Conservation (phyloP, 768 basidiomycete species). For the Epithele typhae region DNA sequence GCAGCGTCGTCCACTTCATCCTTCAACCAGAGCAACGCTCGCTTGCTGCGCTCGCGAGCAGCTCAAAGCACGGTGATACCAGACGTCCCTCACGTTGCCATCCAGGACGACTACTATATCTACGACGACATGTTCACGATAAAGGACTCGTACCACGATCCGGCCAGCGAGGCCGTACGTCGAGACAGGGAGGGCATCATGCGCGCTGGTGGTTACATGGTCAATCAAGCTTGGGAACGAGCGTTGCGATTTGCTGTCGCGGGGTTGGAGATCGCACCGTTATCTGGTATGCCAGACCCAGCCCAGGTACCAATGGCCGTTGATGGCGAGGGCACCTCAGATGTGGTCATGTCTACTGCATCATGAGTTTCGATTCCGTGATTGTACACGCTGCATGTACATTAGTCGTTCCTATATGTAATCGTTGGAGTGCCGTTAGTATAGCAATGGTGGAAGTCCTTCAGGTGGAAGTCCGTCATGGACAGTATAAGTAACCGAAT, state of each 20-base stretch:
- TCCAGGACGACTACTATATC: conserved; percentile 72
- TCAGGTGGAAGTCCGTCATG: too few species aligned
- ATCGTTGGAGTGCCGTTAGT: too few species aligned
- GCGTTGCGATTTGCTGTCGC: conserved; percentile 72
- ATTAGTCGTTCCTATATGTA: too few species aligned
- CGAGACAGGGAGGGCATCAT: conserved; percentile 74
- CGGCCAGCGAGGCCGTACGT: conserved; percentile 70
- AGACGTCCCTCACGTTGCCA: conserved; percentile 75
- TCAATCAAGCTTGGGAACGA: conserved; percentile 84
- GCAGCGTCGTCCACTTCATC: conserved; percentile 29
- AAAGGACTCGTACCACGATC: conserved; percentile 59
- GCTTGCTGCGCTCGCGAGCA: conserved; percentile 56
- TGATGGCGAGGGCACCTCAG: conserved; percentile 25
- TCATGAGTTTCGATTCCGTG: conserved; percentile 19
- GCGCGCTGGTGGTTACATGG: conserved; percentile 77
- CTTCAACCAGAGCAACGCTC: conserved; percentile 21
- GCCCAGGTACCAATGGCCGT: conserved; percentile 1
- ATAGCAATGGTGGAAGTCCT: too few species aligned
- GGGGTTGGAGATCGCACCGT: conserved; percentile 59
- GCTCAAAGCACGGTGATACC: conserved; percentile 63
- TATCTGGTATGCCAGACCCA: conserved; percentile 13
- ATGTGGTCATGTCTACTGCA: conserved; percentile 43
- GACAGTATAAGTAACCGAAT: too few species aligned
- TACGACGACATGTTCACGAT: conserved; percentile 67
- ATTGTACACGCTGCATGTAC: too few species aligned